Evolutionary conservation across 1,139 yeast genomes (phyloP), one percentile per base, ranked within the genome.

Genomic region (Nakaseomyces bracarensis): DNA sequence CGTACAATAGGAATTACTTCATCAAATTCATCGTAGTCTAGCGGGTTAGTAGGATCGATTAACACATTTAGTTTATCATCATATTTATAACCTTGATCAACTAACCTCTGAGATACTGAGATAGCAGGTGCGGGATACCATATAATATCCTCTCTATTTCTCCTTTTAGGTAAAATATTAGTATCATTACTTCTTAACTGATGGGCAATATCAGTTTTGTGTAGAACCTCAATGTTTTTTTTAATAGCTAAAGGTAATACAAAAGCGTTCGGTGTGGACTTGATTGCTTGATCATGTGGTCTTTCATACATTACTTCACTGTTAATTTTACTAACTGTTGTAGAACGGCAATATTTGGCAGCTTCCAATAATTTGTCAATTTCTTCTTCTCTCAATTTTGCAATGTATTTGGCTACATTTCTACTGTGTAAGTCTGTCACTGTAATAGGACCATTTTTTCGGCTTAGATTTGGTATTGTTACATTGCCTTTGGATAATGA

Each of bases 71-170:
- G 44, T 36, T 46, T 50, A 11, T 30, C 34, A 8, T 7, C 14
- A 13, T 6, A 14, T 30, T 30, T 16, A 5, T 30, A 30, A n/a
- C 59, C 58, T 8, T 53, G 45, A 43, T 57, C 57, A 10, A 58
- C 41, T 23, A 79, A 64, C 47, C 82, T 68, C 53, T 72, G 75
- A 2, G 74, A 64, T 14, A 79, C 64, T 41, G 71, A 67, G 8
- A 81, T 66, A 10, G 95, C 94, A 6, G 95, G 87, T 2, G 91
- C 77, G 48, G 85, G 72, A 62, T 80, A 85, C 89, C 95, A 87
- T 16, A 84, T 64, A 31, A 82, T 66, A 43, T 81, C 82, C 23
- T 67, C 67, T 28, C 54, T 55, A n/a, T 42, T 44, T 36, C 50
- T 51, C 58, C 57, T 47, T 53, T 52, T 48, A 49, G 53, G 50